Base-by-base conservation (phyloP, 805 yeast species). In the Yarrowia phangngaensis region DNA sequence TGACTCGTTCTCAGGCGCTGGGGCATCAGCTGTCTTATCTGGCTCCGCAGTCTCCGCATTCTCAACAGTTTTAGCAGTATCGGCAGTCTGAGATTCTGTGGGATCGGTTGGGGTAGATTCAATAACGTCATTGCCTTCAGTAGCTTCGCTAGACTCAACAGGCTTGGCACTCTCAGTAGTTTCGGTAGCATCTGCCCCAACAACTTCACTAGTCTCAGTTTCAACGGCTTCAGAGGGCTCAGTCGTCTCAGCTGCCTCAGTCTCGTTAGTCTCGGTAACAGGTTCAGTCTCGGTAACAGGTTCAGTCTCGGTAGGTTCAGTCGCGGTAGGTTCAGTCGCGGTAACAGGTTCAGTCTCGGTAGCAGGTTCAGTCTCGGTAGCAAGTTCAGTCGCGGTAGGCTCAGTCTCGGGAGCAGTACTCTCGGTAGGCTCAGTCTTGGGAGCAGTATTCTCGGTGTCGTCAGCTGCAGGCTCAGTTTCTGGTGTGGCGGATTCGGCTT, bases 31-130 rank as follows among this genome's bases (percentile, higher is more conserved):
- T 12, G 47, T 40, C 15, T 24, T n/a, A 17, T 40, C 51, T 23
- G 48, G n/a, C 12, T 23, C 50, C 20, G 47, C 29, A 14, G 49
- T 27, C 46, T 51, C 53, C 32, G 17, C 40, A 8, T 16, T 41
- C 4, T 27, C 51, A 51, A 55, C 56, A 13, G 29, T 23, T 9
- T n/a, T 35, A 13, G 24, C 50, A 14, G 13, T 52, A 33, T 54
- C 53, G 33, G 45, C 58, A 19, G 55, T 38, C 20, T 45, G 58
- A 11, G 49, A 56, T 8, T 59, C 56, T 38, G 51, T 56, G 16
- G 54, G 56, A 14, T 51, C 55, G 20, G 52, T 59, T 24, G 40
- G 53, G 23, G 36, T 54, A 20, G 59, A 43, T 32, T 54, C 56
- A 19, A 53, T 52, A 8, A 32, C 53, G 19, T 29, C 31, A n/a